These are phyloP conservation scores for Solanum medicagineum DNA, from an alignment of 257 asterid genomes.

Conservation along the genomic window DNA sequence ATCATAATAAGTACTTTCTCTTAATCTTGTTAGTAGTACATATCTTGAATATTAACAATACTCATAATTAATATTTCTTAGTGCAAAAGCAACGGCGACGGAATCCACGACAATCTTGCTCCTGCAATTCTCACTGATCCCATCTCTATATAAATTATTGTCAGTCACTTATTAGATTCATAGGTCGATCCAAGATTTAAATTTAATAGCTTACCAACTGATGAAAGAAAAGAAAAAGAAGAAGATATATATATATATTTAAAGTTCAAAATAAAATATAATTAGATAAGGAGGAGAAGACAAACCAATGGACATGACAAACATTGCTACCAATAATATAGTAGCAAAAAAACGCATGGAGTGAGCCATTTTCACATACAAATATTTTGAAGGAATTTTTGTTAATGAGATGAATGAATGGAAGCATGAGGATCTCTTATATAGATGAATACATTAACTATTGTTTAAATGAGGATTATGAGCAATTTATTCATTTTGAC, in stretches of 20 bases:
- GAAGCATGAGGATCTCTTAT: background rate
- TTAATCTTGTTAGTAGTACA: background rate
- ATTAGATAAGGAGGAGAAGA: background rate
- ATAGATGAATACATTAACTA: background rate
- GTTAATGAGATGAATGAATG: background rate
- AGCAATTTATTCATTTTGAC: background rate
- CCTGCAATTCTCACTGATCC: conserved; percentile 27
- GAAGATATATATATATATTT: background rate
- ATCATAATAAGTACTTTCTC: background rate
- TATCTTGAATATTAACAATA: background rate
- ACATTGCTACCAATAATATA: background rate
- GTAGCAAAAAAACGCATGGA: background rate
- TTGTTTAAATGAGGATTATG: background rate
- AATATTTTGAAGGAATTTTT: background rate
- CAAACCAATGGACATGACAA: background rate
- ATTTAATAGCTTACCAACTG: background rate
- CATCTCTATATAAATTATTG: background rate
- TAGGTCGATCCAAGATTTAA: background rate
- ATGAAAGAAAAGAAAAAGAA: background rate
- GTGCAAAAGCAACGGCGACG: conserved; percentile 47
- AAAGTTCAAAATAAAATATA: background rate
- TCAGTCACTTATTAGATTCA: background rate
- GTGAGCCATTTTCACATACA: background rate
- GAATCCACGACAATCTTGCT: conserved; percentile 30
- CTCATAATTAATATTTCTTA: conserved; percentile 8